A percentile compares a stretch with the other conserved stretches of the same genome.
These are phyloP conservation scores for Artemisia tridentata DNA, from an alignment of 129 eudicot genomes.

Conservation along the genomic window DNA sequence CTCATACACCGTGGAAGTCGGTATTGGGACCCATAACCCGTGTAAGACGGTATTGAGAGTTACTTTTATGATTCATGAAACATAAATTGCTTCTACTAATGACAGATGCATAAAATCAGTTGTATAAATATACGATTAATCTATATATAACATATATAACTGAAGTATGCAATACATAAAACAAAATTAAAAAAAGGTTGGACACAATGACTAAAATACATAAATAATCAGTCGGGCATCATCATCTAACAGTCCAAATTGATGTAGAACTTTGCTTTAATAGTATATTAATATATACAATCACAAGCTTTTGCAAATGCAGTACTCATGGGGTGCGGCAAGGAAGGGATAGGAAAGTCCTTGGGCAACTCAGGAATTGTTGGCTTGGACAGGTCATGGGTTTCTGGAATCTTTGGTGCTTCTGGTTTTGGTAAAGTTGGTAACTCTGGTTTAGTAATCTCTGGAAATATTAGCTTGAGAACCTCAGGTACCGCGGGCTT, in stretches of 20 bases:
- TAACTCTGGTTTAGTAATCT: constrained; percentile 23
- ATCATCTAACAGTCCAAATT: neutral
- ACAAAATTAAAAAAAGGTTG: too few species aligned
- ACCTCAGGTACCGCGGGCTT: constrained; percentile 19
- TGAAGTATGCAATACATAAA: too few species aligned
- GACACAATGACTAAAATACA: neutral
- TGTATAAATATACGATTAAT: too few species aligned
- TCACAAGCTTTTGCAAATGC: neutral
- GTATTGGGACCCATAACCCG: too few species aligned
- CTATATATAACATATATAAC: too few species aligned
- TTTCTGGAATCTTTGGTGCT: constrained; percentile 21
- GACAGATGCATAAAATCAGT: too few species aligned
- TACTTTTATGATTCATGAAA: too few species aligned
- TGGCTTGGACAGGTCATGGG: constrained; percentile 12
- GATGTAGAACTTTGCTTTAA: neutral
- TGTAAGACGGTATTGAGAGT: too few species aligned
- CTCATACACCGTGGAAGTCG: too few species aligned
- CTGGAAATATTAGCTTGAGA: constrained; percentile 23
- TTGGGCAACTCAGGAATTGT: constrained; percentile 31
- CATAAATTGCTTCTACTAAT: too few species aligned
- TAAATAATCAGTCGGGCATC: neutral
- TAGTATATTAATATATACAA: neutral
- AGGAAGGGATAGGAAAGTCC: constrained; percentile 28
- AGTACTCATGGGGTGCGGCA: constrained; percentile 23
- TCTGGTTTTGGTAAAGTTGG: constrained; percentile 33